Base-by-base conservation (phyloP, 805 yeast genomes). In the Myxozyma mucilagina region DNA sequence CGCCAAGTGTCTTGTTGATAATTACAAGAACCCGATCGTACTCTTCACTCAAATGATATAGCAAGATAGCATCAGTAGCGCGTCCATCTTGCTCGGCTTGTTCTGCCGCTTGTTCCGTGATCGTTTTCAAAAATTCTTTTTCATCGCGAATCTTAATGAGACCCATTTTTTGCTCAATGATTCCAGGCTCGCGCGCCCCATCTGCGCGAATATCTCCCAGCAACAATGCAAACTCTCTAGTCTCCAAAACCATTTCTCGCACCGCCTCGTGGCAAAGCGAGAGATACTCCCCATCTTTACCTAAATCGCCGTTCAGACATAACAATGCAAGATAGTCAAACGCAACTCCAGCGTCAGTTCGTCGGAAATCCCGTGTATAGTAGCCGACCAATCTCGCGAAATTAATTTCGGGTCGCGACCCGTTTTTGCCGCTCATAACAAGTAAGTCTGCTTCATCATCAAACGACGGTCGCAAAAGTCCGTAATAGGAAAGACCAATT, bases 71-170 rank as follows among this genome's bases (percentile, higher is more conserved):
- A 71, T 94, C 98, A 63, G 87, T 84, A 13, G 84, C 80, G 70
- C 96, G 82, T 7, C 97, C 97, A 69, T 92, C 98, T 67, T 90
- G 94, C 69, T 89, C 94, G 14, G 97, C 96, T 67, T 84, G 84
- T 47, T 80, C 80, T 2, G 97, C 97, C 34, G 96, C 91, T 61
- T 84, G 85, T 71, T 88, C 96, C 3, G 94, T 86, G 45, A 93
- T 90, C 60, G 82, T 82, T 63, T 79, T 80, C 66, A 89, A 77
- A 70, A 83, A 93, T 60, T 82, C 83, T 20, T 80, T 79, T 62
- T 86, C 82, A 66, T 84, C 80, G 5, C 76, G 75, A 63, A 92
- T 77, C 34, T 80, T 78, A 53, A 93, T 78, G 57, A 93, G 76
- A 10, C 79, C 74, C 74, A 89, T 83, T 70, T 96, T 86, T 65